Evolutionary conservation across 2,329 filamentous ascomycete genomes (phyloP).

Genomic region (Epichloe amarillans): DNA sequence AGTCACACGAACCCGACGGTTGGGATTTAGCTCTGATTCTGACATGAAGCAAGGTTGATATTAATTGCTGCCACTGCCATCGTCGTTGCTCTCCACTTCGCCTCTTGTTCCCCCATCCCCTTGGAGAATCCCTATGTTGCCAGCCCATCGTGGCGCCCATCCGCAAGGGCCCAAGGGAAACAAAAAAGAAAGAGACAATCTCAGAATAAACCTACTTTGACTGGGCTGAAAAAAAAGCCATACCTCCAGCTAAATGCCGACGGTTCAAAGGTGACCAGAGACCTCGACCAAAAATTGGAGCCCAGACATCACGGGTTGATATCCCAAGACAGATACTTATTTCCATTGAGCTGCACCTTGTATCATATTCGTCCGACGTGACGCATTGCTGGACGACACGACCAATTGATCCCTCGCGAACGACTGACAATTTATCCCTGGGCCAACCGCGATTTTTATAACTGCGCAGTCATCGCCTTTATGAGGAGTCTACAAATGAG

Average conservation of each 20-base stretch:
- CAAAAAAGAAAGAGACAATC: background rate
- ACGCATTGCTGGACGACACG: background rate
- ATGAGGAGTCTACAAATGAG: background rate
- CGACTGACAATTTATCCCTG: background rate
- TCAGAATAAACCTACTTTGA: background rate
- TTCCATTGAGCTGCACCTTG: background rate
- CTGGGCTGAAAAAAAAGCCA: background rate
- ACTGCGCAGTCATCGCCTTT: background rate
- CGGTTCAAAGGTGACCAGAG: background rate
- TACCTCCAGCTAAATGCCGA: background rate
- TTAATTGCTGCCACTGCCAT: background rate
- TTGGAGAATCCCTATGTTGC: background rate
- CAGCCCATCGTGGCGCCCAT: background rate
- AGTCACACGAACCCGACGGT: conserved; percentile 2
- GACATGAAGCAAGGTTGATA: background rate
- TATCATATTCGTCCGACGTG: background rate
- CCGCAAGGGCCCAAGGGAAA: background rate
- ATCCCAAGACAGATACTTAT: background rate
- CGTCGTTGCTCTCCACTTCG: background rate
- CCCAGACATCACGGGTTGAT: background rate
- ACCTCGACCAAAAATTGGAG: background rate
- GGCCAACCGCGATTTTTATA: background rate
- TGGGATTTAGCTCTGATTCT: background rate
- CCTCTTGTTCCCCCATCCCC: background rate
- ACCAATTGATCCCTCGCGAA: background rate